Evolutionary conservation across 805 yeast genomes (phyloP).

Genomic region (Jamesozyma hellenica): DNA sequence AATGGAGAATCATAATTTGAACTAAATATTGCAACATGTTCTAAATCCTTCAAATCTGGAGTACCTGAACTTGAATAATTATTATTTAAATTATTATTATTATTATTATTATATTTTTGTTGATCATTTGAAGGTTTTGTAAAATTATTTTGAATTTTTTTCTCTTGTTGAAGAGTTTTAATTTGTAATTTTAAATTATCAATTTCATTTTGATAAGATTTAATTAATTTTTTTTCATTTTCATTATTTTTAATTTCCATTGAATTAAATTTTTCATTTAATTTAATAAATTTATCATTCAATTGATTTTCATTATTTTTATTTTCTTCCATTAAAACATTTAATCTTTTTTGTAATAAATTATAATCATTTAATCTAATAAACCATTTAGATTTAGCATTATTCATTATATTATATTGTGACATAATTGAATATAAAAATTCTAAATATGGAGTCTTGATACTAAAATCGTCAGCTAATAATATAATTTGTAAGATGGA

Average conservation of each 20-base stretch:
- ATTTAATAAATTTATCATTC: neutral
- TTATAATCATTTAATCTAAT: conserved; percentile 11
- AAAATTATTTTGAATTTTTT: neutral
- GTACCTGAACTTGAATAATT: conserved; percentile 17
- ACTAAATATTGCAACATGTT: conserved; percentile 26
- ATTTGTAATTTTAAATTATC: conserved; percentile 1
- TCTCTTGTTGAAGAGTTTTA: neutral
- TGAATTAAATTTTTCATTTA: conserved; percentile 1
- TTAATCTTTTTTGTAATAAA: neutral
- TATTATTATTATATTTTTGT: neutral
- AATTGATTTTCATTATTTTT: neutral
- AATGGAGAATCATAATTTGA: conserved; percentile 23
- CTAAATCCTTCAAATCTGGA: conserved; percentile 25
- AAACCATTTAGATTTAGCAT: conserved; percentile 30
- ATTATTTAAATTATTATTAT: neutral
- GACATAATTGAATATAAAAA: conserved; percentile 71
- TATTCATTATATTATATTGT: conserved; percentile 45
- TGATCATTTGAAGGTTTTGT: neutral
- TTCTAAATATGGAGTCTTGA: conserved; percentile 85
- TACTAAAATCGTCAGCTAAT: conserved; percentile 78
- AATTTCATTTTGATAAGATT: conserved; percentile 1
- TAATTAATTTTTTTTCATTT: neutral
- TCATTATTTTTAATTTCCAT: neutral
- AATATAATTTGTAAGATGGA: conserved; percentile 76
- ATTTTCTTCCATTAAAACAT: conserved; percentile 5